Conservation (phyloP, 345 rosid species). For the Hevea brasiliensis region DNA sequence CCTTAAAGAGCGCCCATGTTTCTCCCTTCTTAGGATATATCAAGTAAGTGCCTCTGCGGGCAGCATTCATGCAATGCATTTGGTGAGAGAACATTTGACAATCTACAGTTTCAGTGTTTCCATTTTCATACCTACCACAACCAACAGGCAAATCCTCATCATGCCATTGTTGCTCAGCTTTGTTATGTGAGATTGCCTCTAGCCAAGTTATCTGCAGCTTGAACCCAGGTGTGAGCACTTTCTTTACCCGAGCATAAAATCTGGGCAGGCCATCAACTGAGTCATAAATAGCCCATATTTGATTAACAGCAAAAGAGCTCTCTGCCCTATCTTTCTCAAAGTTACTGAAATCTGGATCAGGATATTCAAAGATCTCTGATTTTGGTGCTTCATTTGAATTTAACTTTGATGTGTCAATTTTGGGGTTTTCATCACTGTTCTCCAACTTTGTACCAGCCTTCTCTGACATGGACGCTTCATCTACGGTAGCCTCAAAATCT, state of each 20-base stretch:
- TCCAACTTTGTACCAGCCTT: constrained; percentile 7
- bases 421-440: constrained; percentile 21
- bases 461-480: constrained; percentile 18
- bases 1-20: constrained; percentile 81
- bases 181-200: constrained; percentile 46
- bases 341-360: constrained; percentile 74
- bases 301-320: constrained; percentile 58
- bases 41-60: constrained; percentile 23
- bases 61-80: constrained; percentile 21
- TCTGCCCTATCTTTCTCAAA: constrained; percentile 51
- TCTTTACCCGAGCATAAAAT: constrained; percentile 58
- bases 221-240: constrained; percentile 55
- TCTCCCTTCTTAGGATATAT: constrained; percentile 80
- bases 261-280: constrained; percentile 76
- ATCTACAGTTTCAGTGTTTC: constrained; percentile 41
- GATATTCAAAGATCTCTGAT: constrained; percentile 28
- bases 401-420: constrained; percentile 16
- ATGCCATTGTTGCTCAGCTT: constrained; percentile 40
- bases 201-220: constrained; percentile 75
- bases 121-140: constrained; percentile 57
- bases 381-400: background rate
- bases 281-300: constrained; percentile 89
- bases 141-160: constrained; percentile 54
- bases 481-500: constrained; percentile 27
- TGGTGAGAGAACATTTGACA: constrained; percentile 66